Evolutionary conservation across 768 basidiomycete genomes (phyloP).

Genomic region (Serpula lacrymans): DNA sequence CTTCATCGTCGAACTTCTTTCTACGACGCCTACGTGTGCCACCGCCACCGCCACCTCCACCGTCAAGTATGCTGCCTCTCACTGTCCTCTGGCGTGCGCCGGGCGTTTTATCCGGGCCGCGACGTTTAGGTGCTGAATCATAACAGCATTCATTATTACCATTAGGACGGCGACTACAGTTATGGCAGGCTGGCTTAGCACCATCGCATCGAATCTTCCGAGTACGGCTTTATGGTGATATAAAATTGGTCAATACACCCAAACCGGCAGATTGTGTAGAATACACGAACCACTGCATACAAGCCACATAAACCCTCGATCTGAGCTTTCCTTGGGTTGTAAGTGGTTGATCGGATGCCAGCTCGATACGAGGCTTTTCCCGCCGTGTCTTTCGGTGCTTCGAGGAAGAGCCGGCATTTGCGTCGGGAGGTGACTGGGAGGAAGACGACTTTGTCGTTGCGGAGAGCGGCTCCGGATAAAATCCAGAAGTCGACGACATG

Average conservation of each 20-base stretch:
- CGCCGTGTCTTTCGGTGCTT: conserved; percentile 40
- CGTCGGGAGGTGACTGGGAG: conserved; percentile 1
- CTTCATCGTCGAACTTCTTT: conserved; percentile 7
- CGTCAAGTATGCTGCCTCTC: conserved; percentile 36
- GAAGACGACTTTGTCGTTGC: conserved; percentile 7
- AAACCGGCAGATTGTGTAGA: neutral
- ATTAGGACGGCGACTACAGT: conserved; percentile 55
- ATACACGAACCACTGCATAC: conserved; percentile 63
- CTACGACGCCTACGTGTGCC: conserved; percentile 22
- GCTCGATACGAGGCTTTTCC: conserved; percentile 58
- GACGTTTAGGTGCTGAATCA: conserved; percentile 69
- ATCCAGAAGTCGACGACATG: neutral
- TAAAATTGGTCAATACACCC: conserved; percentile 7
- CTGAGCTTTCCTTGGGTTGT: conserved; percentile 80
- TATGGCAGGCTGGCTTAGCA: conserved; percentile 71
- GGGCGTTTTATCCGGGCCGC: conserved; percentile 78
- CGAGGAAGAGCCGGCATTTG: conserved; percentile 1
- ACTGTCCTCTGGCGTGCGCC: conserved; percentile 69
- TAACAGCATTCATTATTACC: conserved; percentile 55
- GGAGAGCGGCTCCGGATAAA: neutral
- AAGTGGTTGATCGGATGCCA: conserved; percentile 73
- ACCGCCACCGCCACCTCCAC: conserved; percentile 19
- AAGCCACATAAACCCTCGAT: conserved; percentile 75
- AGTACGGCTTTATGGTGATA: conserved; percentile 47
- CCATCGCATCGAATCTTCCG: conserved; percentile 85